Base-by-base conservation (phyloP, 2,329 filamentous ascomycete genomes). In the Trichoderma gracile region DNA sequence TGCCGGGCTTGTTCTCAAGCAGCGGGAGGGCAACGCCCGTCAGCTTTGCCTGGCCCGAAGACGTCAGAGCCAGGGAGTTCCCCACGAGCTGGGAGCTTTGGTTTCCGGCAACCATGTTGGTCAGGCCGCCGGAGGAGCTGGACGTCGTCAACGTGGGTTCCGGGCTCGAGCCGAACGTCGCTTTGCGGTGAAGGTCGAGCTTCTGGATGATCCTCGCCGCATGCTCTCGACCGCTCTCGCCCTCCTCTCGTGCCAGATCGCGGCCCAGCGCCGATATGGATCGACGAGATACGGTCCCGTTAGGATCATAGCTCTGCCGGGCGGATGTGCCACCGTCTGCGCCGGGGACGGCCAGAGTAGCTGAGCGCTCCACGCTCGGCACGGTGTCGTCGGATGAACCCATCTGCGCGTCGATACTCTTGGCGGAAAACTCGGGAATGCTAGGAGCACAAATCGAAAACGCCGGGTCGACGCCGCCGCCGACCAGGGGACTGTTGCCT, bases 401-500 rank as follows among this genome's bases (percentile, higher is more conserved):
- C 17, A 80, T 79, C 68, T 92, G 84, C 21, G 88, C 85, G 68
- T 95, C 91, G 5, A 88, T 81, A 7, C 84, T 80, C 72, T 91
- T 93, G 21, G 92, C 92, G 5, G 94, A 93, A 73, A 98, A 97
- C 73, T 98, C 94, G 0, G 93, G 91, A 6, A 93, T 89, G 33
- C 90, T 88, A 15, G 95, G 92, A 9, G 93, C 90, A 3, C 91
- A 95, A 69, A 99, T 96, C 7, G 93, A 90, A 78, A 98, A 99
- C 14, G 95, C 95, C 60, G 93, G 87, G 71, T 89, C 89, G 53
- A 83, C 72, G 25, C 81, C 80, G 25, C 83, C 82, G 25, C 83
- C 82, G 5, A 80, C 77, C 5, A 83, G 73, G 2, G 79, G 74
- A 23, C 76, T 78, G 63, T 74, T 80, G 55, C 81, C 81, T 57